Evolutionary conservation across 139 green algal genomes (phyloP), one percentile per base, ranked within the genome.

Genomic region (Auxenochlorella pyrenoidosa): DNA sequence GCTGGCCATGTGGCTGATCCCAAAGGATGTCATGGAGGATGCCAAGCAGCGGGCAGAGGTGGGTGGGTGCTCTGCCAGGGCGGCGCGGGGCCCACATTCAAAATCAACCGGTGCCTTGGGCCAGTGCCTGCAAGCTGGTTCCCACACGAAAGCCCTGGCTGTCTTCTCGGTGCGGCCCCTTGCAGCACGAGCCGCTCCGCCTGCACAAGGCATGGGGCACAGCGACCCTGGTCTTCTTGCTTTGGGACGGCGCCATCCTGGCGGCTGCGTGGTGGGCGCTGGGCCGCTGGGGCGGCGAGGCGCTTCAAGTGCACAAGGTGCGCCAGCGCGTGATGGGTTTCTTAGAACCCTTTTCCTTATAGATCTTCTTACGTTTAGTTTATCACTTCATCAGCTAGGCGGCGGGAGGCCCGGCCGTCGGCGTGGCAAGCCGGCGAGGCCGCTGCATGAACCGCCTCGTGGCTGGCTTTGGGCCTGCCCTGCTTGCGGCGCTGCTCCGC

Each of bases 161-260:
- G n/a, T n/a, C n/a, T n/a, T n/a, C n/a, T n/a, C n/a, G n/a, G n/a
- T n/a, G n/a, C n/a, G n/a, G n/a, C 44, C 44, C 75, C 75, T 19
- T 43, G 80, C 80, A 85, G 80, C 80, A 44, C 59, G 80, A 76
- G 40, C 80, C 80, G 59, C 60, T 85, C 63, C 63, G 80, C 28
- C 60, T 85, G 80, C 80, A 71, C 38, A 76, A 47, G 63, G 51
- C 47, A 40, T 85, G 80, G 80, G 80, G 63, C 63, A 85, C 60
- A 18, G 80, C 80, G 36, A 34, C 72, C 1, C 32, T 85, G 1
- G 72, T 85, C 80, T 85, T 85, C 13, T 12, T n/a, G 40, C 34
- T 85, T 40, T 85, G 80, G 80, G 80, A 85, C 30, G 63, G 16
- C 0, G 10, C 47, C 40, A 43, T 85, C 40, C 41, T 85, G 40